A percentile compares a stretch with the other conserved stretches of the same genome.
Evolutionary conservation across 2,329 filamentous ascomycete species (phyloP).

Genomic region (Fusarium virguliforme): DNA sequence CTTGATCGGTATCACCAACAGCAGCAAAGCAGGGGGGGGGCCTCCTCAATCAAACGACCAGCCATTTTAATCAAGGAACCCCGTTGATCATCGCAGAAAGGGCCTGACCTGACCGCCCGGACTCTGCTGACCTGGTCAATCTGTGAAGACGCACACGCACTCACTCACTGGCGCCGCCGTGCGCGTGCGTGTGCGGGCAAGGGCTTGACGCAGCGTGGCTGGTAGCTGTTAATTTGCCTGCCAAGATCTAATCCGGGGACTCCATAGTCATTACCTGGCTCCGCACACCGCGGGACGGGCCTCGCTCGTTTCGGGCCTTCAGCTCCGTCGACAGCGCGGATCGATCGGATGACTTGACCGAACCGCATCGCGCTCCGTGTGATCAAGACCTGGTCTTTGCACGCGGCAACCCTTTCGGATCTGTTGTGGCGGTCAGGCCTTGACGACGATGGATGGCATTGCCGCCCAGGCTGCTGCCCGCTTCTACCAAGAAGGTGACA

Average conservation of each 20-base stretch:
- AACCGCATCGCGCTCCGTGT: constrained; percentile 28
- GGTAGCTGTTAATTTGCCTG: constrained; percentile 20
- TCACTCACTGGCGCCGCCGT: constrained; percentile 19
- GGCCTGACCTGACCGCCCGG: constrained; percentile 41
- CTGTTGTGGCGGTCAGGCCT: constrained; percentile 14
- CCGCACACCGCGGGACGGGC: constrained; percentile 44
- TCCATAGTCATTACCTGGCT: constrained; percentile 38
- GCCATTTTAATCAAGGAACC: constrained; percentile 36
- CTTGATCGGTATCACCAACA: constrained; percentile 43
- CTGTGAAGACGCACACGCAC: constrained; percentile 25
- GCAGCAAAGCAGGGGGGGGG: constrained; percentile 19
- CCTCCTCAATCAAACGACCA: constrained; percentile 39
- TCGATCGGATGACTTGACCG: constrained; percentile 38
- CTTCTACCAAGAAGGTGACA: constrained; percentile 19
- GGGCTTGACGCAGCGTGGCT: constrained; percentile 28
- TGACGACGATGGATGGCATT: constrained; percentile 11
- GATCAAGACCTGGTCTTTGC: constrained; percentile 34
- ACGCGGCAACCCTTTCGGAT: constrained; percentile 25
- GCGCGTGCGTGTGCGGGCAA: constrained; percentile 27
- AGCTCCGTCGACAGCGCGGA: constrained; percentile 29
- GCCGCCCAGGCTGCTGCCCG: constrained; percentile 16
- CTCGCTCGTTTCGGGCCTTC: constrained; percentile 41
- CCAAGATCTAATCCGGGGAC: constrained; percentile 38
- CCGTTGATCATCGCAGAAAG: constrained; percentile 29
- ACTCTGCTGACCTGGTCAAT: constrained; percentile 33